phyloP scores from a whole-genome alignment of 2,329 filamentous ascomycete genomes.

The Penicillium polonicum region DNA sequence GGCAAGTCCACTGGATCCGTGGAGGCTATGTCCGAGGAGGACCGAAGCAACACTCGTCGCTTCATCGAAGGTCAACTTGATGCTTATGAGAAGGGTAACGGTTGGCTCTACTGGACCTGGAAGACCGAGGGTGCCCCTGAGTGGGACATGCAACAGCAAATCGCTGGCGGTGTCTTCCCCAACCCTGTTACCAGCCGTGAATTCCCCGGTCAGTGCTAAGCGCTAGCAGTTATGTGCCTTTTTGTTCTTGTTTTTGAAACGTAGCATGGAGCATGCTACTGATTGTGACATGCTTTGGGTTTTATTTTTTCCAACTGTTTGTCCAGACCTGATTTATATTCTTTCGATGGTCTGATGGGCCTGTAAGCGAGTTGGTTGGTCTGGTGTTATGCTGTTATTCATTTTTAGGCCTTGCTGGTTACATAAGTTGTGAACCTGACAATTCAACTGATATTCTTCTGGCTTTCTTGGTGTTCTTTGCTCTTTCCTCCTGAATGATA shows the following conservation, averaged over 20 bases:
- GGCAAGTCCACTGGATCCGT: slow-evolving; percentile 52
- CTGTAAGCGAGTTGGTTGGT: slow-evolving; percentile 3
- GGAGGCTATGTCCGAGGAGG: slow-evolving; percentile 37
- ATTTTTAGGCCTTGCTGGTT: not conserved
- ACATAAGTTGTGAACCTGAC: not conserved
- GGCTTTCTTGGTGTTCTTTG: not conserved
- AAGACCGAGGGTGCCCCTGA: slow-evolving; percentile 50
- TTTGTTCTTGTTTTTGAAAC: not conserved
- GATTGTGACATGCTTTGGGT: not conserved
- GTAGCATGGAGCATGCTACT: not conserved
- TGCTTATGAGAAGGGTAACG: slow-evolving; percentile 43
- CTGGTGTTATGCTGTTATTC: not conserved
- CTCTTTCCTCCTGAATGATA: not conserved
- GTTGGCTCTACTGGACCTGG: slow-evolving; percentile 54
- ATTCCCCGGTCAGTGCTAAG: slow-evolving; percentile 36
- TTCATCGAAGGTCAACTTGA: slow-evolving; percentile 50
- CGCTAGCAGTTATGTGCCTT: not conserved
- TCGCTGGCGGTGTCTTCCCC: slow-evolving; percentile 50
- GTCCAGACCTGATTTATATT: not conserved
- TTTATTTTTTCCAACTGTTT: not conserved
- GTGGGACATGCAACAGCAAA: slow-evolving; percentile 49
- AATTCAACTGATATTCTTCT: not conserved
- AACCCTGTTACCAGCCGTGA: slow-evolving; percentile 38
- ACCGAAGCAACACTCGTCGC: slow-evolving; percentile 40
- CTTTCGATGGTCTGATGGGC: not conserved